Base-by-base conservation (phyloP, 2,329 filamentous ascomycete species). In the Hymenoscyphus repandus region DNA sequence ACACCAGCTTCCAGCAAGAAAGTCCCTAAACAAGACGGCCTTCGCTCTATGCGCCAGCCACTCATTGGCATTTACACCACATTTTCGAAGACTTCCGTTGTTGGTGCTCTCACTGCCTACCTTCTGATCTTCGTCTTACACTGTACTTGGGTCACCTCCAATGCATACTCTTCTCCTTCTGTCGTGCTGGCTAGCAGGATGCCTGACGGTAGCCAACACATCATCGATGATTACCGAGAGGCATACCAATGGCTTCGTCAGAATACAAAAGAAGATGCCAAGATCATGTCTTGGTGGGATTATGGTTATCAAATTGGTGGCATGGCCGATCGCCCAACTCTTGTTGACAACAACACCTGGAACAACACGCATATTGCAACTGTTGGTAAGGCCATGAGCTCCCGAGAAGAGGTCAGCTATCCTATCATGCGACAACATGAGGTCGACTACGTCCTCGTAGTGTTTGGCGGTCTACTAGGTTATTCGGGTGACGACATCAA, bases 201-300 rank as follows among this genome's bases (percentile, higher is more conserved):
- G 73, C 90, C 92, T 1, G 93, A 99, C 66, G 93, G 95, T 56
- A 93, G 85, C 68, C 92, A 97, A 68, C 91, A 95, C 72, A 99
- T 99, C 68, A 99, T 99, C 64, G 93, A 99, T 66, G 93, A 99
- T 70, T 99, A 99, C 74, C 87, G 93, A 66, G 93, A 99, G 78
- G 93, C 93, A 1, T 99, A 99, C 74, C 95, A 99, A 74, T 99
- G 93, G 93, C 84, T 99, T 45, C 88, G 93, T 57, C 93, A 99
- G 72, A 99, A 99, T 76, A 99, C 95, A 9, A 79, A 86, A 54
- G 81, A 92, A 60, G 88, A 96, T 63, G 91, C 95, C 66, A 99
- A 97, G 79, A 87, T 99, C 68, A 97, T 97, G 92, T 93, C 91
- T 1, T 99, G 93, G 93, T 99, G 93, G 93, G 93, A 99, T 69